Evolutionary conservation across 2,329 filamentous ascomycete species (phyloP).

Genomic region (Allantophomopsis cytisporea): DNA sequence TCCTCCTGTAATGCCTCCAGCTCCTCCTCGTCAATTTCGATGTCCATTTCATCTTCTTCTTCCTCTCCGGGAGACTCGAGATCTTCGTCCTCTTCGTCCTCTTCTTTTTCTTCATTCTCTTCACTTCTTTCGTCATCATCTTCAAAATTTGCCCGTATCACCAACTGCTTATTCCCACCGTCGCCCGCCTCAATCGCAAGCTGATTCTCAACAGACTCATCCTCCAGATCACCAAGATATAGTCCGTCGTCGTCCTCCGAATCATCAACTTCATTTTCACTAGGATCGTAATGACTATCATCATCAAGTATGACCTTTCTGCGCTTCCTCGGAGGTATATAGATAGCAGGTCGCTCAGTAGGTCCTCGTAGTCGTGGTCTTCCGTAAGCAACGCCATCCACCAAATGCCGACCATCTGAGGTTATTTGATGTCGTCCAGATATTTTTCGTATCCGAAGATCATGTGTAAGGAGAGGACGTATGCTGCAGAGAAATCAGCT

Average conservation of each 20-base stretch:
- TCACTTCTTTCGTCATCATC: conserved; percentile 21
- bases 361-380: conserved; percentile 49
- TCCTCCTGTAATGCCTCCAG: not conserved
- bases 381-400: conserved; percentile 80
- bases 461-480: conserved; percentile 61
- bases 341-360: conserved; percentile 48
- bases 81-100: conserved; percentile 13
- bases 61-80: conserved; percentile 4
- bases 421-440: conserved; percentile 75
- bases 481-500: conserved; percentile 37
- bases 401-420: conserved; percentile 61
- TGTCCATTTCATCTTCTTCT: conserved; percentile 4
- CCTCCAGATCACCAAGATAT: conserved; percentile 10
- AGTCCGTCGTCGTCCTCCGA: conserved; percentile 17
- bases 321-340: conserved; percentile 63
- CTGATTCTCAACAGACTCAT: no score
- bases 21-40: conserved; percentile 6
- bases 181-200: not conserved
- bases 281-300: not conserved
- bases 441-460: conserved; percentile 58
- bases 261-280: conserved; percentile 13
- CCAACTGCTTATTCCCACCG: conserved; percentile 10
- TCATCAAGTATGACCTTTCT: conserved; percentile 33
- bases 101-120: conserved; percentile 16
- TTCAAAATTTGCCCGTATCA: conserved; percentile 18